Base-by-base conservation (phyloP, 768 basidiomycete species). In the Russula dissimulans region DNA sequence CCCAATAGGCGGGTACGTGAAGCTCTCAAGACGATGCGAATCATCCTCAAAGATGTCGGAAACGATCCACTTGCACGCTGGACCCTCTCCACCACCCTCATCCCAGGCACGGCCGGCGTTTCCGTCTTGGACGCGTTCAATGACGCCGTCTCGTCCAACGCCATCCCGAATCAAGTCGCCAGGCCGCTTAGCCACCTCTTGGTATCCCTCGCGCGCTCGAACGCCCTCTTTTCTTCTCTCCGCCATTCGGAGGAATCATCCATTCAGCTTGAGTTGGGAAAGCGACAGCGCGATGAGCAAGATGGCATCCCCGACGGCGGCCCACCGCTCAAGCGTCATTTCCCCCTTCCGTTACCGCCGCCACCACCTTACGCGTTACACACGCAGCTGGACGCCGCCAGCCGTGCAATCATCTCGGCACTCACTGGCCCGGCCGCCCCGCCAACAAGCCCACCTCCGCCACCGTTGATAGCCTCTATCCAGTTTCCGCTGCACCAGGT, bases 401-500 rank as follows among this genome's bases (percentile, higher is more conserved):
- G 84, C 36, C 80, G 78, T 38, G 68, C 77, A 56, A 78, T 88
- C 62, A 76, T 80, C 4, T 74, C 78, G 38, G 75, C 82, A 10
- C 74, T 89, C 48, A 67, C 42, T 14, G 34, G 51, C 2, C 61
- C 60, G 0, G 29, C 45, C 26, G 2, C 32, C 36, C 47, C 51
- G 34, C 52, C 36, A n/a, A 36, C 50, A 1, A 55, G 70, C 77
- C 3, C 75, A 86, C 50, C 81, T 83, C 65, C 45, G 2, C 77
- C 85, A 12, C 67, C 77, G 32, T 70, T 87, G 59, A 80, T 91
- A 51, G 74, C 84, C n/a, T 83, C 87, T 50, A 82, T 91, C 31
- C 86, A 87, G 58, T 71, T 82, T 12, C 83, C 81, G 39, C 78
- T 91, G 14, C 87, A 91, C 63, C 87, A 89, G 63, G 75, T 89